Conservation (phyloP, 257 asterid genomes). For the Datura wrightii region DNA sequence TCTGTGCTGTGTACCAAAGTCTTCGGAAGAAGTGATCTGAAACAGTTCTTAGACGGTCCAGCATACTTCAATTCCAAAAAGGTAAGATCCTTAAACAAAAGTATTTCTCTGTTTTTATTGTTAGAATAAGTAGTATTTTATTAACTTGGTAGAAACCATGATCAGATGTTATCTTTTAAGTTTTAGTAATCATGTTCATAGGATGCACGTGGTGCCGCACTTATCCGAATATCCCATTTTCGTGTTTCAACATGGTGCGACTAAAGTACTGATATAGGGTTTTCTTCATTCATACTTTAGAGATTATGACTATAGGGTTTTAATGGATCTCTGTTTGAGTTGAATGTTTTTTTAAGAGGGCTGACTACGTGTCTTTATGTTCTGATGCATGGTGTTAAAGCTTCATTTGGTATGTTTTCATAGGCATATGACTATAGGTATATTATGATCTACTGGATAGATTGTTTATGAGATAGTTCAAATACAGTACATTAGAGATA, state of each 20-base stretch:
- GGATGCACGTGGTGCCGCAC: background rate
- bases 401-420: conserved; percentile 24
- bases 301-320: background rate
- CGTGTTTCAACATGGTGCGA: background rate
- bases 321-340: background rate
- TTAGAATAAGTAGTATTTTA: background rate
- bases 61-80: background rate
- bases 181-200: background rate
- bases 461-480: background rate
- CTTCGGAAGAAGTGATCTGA: background rate
- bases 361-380: background rate
- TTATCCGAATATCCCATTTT: background rate
- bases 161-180: background rate
- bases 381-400: background rate
- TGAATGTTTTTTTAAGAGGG: background rate
- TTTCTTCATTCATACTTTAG: background rate
- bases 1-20: background rate
- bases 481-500: background rate
- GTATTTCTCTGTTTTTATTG: background rate
- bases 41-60: background rate
- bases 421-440: conserved; percentile 6
- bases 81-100: background rate
- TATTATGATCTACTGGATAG: background rate
- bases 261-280: background rate
- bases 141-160: background rate